Evolutionary conservation across 2,329 filamentous ascomycete species (phyloP).

Genomic region (Nemania sp.): DNA sequence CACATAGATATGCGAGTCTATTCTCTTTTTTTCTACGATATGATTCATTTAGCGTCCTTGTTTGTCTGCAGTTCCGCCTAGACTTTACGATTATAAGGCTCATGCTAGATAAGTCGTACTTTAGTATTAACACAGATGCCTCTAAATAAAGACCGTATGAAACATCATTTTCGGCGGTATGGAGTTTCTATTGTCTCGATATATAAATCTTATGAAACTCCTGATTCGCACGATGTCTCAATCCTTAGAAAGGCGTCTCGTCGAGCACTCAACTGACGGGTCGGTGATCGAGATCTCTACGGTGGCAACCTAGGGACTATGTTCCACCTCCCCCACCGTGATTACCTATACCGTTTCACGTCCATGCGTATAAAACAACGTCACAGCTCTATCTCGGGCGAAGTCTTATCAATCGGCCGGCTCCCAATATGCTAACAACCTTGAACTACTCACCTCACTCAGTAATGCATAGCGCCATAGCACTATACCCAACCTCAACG

Average conservation of each 20-base stretch:
- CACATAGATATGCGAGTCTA: too few relatives aligned
- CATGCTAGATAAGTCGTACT: too few relatives aligned
- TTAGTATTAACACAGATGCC: not conserved
- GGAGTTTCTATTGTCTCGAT: not conserved
- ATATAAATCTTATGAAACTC: not conserved
- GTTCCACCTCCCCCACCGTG: not conserved
- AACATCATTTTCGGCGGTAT: not conserved
- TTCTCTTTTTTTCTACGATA: too few relatives aligned
- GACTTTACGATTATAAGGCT: too few relatives aligned
- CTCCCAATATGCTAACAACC: not conserved
- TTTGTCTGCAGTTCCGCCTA: too few relatives aligned
- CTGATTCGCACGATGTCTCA: not conserved
- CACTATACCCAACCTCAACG: constrained; percentile 28
- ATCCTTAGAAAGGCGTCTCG: not conserved
- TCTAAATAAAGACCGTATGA: not conserved
- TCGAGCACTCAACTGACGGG: not conserved
- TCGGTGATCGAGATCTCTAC: not conserved
- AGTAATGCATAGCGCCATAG: constrained; percentile 33
- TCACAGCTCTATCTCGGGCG: not conserved
- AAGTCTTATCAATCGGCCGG: not conserved
- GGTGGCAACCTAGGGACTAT: not conserved
- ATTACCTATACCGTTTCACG: not conserved
- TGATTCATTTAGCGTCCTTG: too few relatives aligned
- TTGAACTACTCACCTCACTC: constrained; percentile 43
- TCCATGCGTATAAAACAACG: not conserved